Evolutionary conservation across 192 early-diverging fungal genomes (phyloP), one percentile per base, ranked within the genome.

Genomic region (Entrophospora sp.): DNA sequence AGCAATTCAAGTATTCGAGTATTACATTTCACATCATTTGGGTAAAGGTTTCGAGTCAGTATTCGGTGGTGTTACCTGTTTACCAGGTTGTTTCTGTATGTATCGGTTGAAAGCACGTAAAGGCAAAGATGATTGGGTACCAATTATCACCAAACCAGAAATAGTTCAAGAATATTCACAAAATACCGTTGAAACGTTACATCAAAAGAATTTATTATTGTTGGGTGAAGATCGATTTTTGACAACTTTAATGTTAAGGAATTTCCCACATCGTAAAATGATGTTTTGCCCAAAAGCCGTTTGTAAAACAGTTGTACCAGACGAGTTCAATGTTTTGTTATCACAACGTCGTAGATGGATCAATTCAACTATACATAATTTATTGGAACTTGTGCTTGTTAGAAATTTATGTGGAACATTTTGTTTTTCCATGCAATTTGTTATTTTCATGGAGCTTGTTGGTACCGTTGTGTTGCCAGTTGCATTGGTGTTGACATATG

Each of bases 41-140:
- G 86, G 86, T 49, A 93, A 95, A 69, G 89, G 93, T 0, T 98
- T 98, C 73, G 95, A 98, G 79, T 88, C 89, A 8, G 82, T 94
- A 27, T 98, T 96, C 85, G 95, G 95, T 74, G 93, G 93, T 85
- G 95, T 98, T 22, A 98, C 95, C 2, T 98, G 95, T 81, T 68
- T 98, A 32, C 95, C 95, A 40, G 91, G 94, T 64, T 96, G 95
- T 72, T 98, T 98, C 84, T 95, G 91, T 79, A 93, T 93, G 90
- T 98, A 95, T 72, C 87, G 95, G 22, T 89, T 97, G 75, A 97
- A 97, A 74, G 92, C 84, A 25, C 83, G 81, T 61, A 88, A 88
- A 76, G 80, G 81, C 30, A 81, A 82, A 53, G 71, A 83, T 25
- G 77, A 78, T 63, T 86, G 88, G 88, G 91, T 94, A 6, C 91